phyloP scores from a whole-genome alignment of 2,329 filamentous ascomycete species.

The Diplodia corticola region DNA sequence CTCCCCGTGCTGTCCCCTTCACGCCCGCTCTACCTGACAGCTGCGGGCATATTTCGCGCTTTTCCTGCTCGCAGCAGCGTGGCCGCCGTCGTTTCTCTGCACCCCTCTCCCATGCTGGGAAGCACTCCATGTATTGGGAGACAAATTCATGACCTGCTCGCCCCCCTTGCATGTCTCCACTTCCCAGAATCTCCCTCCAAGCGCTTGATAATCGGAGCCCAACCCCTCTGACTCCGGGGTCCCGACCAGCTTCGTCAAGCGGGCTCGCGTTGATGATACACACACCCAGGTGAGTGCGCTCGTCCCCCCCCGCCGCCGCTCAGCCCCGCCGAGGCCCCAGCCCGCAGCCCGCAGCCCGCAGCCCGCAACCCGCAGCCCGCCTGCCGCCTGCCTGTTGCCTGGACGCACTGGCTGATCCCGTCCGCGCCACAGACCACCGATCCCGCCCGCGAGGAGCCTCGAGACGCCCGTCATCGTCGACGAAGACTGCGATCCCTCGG shows the following conservation, averaged over 20 bases:
- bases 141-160: conserved; percentile 12
- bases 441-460: conserved; percentile 36
- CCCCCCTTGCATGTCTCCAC: conserved; percentile 24
- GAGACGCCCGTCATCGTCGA: conserved; percentile 33
- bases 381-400: conserved; percentile 9
- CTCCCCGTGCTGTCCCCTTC: neutral
- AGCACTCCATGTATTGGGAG: conserved; percentile 19
- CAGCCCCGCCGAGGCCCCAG: neutral
- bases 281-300: conserved; percentile 16
- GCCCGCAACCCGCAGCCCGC: too few relatives aligned
- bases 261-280: conserved; percentile 22
- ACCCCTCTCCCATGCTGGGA: conserved; percentile 19
- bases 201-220: conserved; percentile 22
- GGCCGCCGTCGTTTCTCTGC: conserved; percentile 15
- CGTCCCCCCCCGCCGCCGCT: neutral
- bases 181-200: conserved; percentile 11
- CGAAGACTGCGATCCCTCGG: conserved; percentile 30
- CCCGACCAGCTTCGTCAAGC: conserved; percentile 17
- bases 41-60: conserved; percentile 10
- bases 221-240: conserved; percentile 20
- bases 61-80: conserved; percentile 8
- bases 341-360: too few relatives aligned
- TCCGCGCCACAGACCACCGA: neutral
- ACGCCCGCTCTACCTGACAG: neutral
- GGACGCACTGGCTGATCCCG: neutral